Evolutionary conservation across 352 stramenopile species (phyloP).

Genomic region (Pythium aristosporum): DNA sequence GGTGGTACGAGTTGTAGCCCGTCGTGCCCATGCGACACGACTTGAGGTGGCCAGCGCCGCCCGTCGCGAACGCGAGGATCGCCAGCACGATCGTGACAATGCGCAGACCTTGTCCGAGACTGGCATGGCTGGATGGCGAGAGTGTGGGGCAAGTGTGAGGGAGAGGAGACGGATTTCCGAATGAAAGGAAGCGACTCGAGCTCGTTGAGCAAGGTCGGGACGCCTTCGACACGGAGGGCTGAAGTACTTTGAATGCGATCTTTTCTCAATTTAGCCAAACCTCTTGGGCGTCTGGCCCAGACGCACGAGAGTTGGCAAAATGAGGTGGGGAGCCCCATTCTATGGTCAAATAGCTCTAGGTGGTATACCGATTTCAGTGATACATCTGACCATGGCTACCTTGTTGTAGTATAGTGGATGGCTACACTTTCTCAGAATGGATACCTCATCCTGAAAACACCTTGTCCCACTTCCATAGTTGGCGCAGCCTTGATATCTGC

Average conservation of each 20-base stretch:
- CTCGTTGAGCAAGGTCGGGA: neutral
- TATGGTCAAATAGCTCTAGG: too few relatives aligned
- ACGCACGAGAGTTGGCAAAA: too few relatives aligned
- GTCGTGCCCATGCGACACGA: conserved; percentile 51
- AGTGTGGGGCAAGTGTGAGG: neutral
- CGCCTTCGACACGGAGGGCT: neutral
- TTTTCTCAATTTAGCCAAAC: conserved; percentile 2
- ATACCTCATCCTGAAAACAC: conserved; percentile 2
- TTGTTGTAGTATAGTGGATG: neutral
- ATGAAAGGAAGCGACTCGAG: neutral
- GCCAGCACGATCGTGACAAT: conserved; percentile 42
- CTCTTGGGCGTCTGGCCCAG: too few relatives aligned
- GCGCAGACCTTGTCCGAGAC: conserved; percentile 43
- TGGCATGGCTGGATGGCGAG: conserved; percentile 16
- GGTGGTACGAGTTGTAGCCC: conserved; percentile 48
- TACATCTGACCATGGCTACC: neutral
- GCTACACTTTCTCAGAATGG: conserved; percentile 10
- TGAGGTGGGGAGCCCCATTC: too few relatives aligned
- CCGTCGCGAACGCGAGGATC: conserved; percentile 40
- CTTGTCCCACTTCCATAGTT: neutral
- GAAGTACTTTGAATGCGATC: conserved; percentile 4
- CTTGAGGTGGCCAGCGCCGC: conserved; percentile 42
- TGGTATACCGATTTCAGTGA: too few relatives aligned
- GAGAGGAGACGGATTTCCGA: conserved; percentile 12
- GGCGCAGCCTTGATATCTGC: neutral